phyloP scores from a whole-genome alignment of 2,329 filamentous ascomycete genomes.

The Aspergillus ochraceoroseus region DNA sequence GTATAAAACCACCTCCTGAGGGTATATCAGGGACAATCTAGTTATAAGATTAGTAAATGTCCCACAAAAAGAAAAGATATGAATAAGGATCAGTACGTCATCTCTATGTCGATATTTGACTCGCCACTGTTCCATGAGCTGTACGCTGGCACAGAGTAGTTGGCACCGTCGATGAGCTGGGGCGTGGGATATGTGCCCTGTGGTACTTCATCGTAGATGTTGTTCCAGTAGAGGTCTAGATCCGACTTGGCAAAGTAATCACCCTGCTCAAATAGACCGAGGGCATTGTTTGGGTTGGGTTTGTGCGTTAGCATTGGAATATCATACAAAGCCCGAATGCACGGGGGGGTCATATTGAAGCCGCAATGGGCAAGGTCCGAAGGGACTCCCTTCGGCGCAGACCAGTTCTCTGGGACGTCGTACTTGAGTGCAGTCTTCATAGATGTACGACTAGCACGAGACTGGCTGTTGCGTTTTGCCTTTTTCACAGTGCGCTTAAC shows the following conservation, averaged over 20 bases:
- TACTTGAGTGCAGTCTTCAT: not conserved
- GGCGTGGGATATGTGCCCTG: slow-evolving; percentile 44
- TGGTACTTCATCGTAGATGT: slow-evolving; percentile 28
- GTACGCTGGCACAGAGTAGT: slow-evolving; percentile 38
- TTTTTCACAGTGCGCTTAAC: not conserved
- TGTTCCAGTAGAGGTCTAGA: slow-evolving; percentile 35
- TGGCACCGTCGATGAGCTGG: slow-evolving; percentile 47
- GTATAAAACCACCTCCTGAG: slow-evolving; percentile 50
- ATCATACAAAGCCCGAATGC: slow-evolving; percentile 49
- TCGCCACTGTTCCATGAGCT: slow-evolving; percentile 41
- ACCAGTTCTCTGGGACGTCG: not conserved
- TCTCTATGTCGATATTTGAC: slow-evolving; percentile 53
- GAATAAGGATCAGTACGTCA: slow-evolving; percentile 47
- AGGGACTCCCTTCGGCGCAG: not conserved
- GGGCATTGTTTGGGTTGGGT: slow-evolving; percentile 45
- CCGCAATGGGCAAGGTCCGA: slow-evolving; percentile 40
- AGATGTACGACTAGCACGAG: not conserved
- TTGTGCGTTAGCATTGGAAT: slow-evolving; percentile 40
- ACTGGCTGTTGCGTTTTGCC: not conserved
- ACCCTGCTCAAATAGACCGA: slow-evolving; percentile 52
- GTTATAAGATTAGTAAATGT: not conserved
- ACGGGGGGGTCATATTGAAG: slow-evolving; percentile 54
- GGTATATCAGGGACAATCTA: slow-evolving; percentile 45
- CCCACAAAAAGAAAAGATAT: no score
- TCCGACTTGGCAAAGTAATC: slow-evolving; percentile 51